Conservation (phyloP, 2,329 filamentous ascomycete genomes). For the Botrytis pseudocinerea region DNA sequence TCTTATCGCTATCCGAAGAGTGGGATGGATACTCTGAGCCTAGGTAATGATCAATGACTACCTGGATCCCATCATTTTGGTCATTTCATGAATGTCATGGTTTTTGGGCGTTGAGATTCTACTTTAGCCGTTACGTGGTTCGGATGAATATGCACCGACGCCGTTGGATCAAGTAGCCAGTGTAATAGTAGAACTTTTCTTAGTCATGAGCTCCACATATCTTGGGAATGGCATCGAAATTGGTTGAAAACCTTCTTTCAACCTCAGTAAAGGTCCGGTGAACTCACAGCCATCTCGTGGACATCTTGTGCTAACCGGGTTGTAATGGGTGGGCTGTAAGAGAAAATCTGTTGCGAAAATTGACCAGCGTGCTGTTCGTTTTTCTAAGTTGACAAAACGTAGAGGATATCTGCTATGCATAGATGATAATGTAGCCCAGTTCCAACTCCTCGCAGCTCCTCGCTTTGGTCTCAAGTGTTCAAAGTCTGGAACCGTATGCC, state of each 20-base stretch:
- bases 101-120: background rate
- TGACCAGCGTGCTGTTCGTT: background rate
- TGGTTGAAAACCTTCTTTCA: background rate
- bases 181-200: background rate
- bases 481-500: background rate
- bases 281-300: background rate
- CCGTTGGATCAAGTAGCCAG: background rate
- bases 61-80: background rate
- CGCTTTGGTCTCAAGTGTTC: background rate
- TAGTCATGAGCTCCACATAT: background rate
- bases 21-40: background rate
- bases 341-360: background rate
- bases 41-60: background rate
- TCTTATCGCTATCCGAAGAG: background rate
- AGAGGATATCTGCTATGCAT: background rate
- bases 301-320: background rate
- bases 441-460: background rate
- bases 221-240: background rate
- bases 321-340: background rate
- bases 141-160: constrained; percentile 9
- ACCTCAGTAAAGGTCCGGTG: background rate
- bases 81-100: too few relatives aligned
- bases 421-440: too few relatives aligned
- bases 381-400: background rate
- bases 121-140: background rate